These are phyloP conservation scores for Naganishia onofrii DNA, from an alignment of 768 basidiomycete species.

Conservation along the genomic window DNA sequence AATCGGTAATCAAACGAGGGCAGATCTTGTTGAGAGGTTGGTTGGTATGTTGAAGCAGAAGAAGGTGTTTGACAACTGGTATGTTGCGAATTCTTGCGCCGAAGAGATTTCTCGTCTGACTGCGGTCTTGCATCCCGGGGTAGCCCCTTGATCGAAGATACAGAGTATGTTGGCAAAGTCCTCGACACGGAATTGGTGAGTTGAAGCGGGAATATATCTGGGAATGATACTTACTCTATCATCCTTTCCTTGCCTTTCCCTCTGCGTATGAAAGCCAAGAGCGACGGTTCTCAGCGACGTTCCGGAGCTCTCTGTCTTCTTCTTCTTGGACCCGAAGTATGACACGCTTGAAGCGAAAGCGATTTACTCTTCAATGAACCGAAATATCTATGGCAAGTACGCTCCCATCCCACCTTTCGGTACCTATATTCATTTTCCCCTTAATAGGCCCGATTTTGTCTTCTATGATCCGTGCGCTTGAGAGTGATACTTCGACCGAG, in stretches of 20 bases:
- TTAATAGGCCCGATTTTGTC: constrained; percentile 28
- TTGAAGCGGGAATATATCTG: background rate
- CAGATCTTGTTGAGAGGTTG: constrained; percentile 60
- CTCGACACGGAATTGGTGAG: constrained; percentile 57
- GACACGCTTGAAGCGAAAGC: constrained; percentile 58
- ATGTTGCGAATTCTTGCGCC: background rate
- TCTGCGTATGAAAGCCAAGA: constrained; percentile 10
- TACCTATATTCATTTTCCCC: constrained; percentile 11
- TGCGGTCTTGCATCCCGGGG: background rate
- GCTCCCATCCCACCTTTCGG: constrained; percentile 21
- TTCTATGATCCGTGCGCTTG: constrained; percentile 48
- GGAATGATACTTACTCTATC: background rate
- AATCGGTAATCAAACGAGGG: constrained; percentile 43
- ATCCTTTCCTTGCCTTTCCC: background rate
- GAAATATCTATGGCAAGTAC: constrained; percentile 7
- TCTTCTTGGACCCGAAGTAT: constrained; percentile 72
- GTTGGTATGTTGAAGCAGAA: constrained; percentile 36
- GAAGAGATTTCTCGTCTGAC: background rate
- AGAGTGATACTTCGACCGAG: constrained; percentile 45
- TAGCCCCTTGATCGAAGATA: constrained; percentile 39
- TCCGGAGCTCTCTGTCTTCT: constrained; percentile 65
- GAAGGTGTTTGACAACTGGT: constrained; percentile 39
- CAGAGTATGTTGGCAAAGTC: constrained; percentile 63
- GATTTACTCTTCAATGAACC: background rate
- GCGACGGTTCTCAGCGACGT: constrained; percentile 62